Base-by-base conservation (phyloP, 1,139 yeast species). In the Trichomonascaceae sp. region DNA sequence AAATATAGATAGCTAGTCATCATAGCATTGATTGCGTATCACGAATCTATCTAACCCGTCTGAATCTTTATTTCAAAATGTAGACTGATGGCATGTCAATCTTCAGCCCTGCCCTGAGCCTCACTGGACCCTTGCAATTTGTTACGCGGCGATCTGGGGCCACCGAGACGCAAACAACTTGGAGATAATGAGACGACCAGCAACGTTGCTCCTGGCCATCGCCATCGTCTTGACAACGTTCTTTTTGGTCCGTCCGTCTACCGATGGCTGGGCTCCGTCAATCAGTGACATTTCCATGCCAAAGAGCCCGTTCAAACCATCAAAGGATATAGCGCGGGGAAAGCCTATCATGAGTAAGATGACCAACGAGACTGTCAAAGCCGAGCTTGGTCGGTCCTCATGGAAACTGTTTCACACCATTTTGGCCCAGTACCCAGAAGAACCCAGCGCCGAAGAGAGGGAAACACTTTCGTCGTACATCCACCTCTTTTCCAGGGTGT, bases 351-450 rank as follows among this genome's bases (percentile, higher is more conserved):
- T 85, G 95, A 89, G 92, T 11, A 71, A 79, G 42, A 80, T 85
- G 92, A 80, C 78, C 8, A 74, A 74, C 48, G 69, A 62, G 38
- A 67, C 72, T 52, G 64, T 55, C 13, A 38, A 54, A 63, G 84
- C 82, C 0, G 79, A 77, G 47, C 64, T 79, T 13, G 98, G 98
- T 1, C 69, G 82, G 37, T 80, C 97, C 0, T 76, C 94, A 0
- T 89, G 98, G 98, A 80, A 73, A 44, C 60, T 76, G 27, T 74
- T 89, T 52, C 98, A 89, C 57, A 89, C 97, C 0, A 76, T 87
- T 23, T 64, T 89, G 34, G 93, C 96, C 1, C 67, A 95, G 50
- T 89, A 80, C 51, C 97, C 98, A 0, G 94, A 81, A 33, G 61
- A 62, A 20, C 98, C 98, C 13, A 59, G 74, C 1, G 46, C 51